Evolutionary conservation across 805 yeast species (phyloP), one percentile per base, ranked within the genome.

Genomic region (Kuraishia hungarica): DNA sequence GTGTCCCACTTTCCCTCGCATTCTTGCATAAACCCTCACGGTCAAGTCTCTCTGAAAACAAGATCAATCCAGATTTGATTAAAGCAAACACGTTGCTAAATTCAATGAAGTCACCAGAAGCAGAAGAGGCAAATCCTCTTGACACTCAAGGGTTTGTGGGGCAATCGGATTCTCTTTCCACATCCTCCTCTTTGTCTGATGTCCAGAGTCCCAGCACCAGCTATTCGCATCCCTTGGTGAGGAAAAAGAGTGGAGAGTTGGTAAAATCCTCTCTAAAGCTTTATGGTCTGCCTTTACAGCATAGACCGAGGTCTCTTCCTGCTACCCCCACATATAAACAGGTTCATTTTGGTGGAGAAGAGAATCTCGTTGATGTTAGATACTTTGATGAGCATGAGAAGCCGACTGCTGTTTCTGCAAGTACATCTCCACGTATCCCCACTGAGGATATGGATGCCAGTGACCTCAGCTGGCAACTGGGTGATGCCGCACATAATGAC

Each of bases 181-280:
- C 43, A 6, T 35, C 43, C 15, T 35, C 43, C 4, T 35, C 43
- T 35, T 35, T 35, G 17, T 35, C 43, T 10, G 43, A 35, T 15
- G 43, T 3, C 5, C 43, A 35, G 17, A 35, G 43, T 15, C 43
- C 43, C 43, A 6, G 43, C 11, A 17, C 3, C 3, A 13, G 17
- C 17, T 17, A 61, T 53, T 54, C 58, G 48, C 67, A 60, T 55
- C 73, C 75, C 2, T 69, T 88, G 54, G 80, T 89, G 2, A 82
- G 96, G 52, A 92, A 91, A 67, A 91, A 91, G 67, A 82, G 90
- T 0, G 97, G 96, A n/a, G 97, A 90, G 65, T 72, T 87, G 50
- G 86, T 89, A 50, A 88, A 88, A 64, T 82, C 92, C 1, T 84
- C 89, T 15, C 73, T 89, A 55, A 86, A 85, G 63, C 75, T 76